These are phyloP conservation scores for Mrakia blollopis DNA, from an alignment of 768 basidiomycete species.

Conservation along the genomic window DNA sequence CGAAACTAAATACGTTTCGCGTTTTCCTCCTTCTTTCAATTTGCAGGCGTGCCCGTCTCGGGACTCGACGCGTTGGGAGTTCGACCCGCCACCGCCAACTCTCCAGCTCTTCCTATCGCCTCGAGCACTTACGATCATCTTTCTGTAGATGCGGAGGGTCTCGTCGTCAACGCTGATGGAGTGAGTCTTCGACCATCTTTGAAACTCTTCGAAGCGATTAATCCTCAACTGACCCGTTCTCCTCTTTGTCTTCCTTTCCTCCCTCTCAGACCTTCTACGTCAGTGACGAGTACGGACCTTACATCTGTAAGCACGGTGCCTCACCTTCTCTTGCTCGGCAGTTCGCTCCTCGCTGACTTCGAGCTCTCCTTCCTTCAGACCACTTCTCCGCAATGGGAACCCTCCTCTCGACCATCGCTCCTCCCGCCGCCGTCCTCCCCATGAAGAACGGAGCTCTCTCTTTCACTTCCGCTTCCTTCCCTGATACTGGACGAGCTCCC, in stretches of 20 bases:
- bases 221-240: background rate
- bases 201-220: background rate
- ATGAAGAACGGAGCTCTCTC: conserved; percentile 48
- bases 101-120: conserved; percentile 52
- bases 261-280: conserved; percentile 52
- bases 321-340: background rate
- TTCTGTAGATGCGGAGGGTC: conserved; percentile 57
- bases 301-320: background rate
- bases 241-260: background rate
- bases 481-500: conserved; percentile 53
- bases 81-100: conserved; percentile 43
- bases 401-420: conserved; percentile 57
- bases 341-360: background rate
- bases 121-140: conserved; percentile 50
- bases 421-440: conserved; percentile 58
- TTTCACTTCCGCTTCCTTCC: conserved; percentile 53
- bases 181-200: background rate
- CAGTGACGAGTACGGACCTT: conserved; percentile 61
- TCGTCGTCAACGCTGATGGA: conserved; percentile 58
- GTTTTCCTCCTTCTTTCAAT: background rate
- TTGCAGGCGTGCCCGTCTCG: conserved; percentile 48
- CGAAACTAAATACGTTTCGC: too few species aligned
- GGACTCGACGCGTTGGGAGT: conserved; percentile 56
- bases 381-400: conserved; percentile 51
- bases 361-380: conserved; percentile 48